Conservation (phyloP, 805 yeast species). For the Brettanomyces bruxellensis region DNA sequence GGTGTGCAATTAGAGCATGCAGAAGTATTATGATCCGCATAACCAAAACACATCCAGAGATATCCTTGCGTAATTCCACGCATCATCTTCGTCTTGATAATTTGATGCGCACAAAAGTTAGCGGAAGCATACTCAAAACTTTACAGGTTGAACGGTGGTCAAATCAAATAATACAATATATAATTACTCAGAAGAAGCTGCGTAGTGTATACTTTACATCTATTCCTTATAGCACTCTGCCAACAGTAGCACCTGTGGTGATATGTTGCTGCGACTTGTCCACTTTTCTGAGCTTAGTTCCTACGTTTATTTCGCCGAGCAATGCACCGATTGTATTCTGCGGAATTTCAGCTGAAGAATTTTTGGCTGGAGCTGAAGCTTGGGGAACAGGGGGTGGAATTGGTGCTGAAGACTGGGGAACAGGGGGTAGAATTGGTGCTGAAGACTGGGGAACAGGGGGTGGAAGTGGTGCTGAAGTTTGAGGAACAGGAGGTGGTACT, state of each 20-base stretch:
- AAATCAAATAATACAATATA: no score
- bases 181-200: not conserved
- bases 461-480: slow-evolving; percentile 19
- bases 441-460: slow-evolving; percentile 23
- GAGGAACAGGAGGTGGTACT: slow-evolving; percentile 14
- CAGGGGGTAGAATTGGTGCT: slow-evolving; percentile 24
- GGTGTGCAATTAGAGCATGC: no score
- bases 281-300: slow-evolving; percentile 43
- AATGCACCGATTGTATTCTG: slow-evolving; percentile 27
- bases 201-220: not conserved
- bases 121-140: no score
- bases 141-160: no score
- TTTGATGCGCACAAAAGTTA: no score
- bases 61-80: no score
- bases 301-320: slow-evolving; percentile 49
- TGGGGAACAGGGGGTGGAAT: slow-evolving; percentile 17
- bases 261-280: slow-evolving; percentile 37
- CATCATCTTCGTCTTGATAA: no score
- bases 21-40: no score
- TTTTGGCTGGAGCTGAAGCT: slow-evolving; percentile 17
- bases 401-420: slow-evolving; percentile 20
- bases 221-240: slow-evolving; percentile 33
- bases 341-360: slow-evolving; percentile 13
- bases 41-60: no score
- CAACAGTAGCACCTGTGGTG: slow-evolving; percentile 38